Percentiles rank a stretch among this genome's conserved stretches.
phyloP scores from a whole-genome alignment of 192 early-diverging fungal species.

The Phycomyces blakesleeanus region DNA sequence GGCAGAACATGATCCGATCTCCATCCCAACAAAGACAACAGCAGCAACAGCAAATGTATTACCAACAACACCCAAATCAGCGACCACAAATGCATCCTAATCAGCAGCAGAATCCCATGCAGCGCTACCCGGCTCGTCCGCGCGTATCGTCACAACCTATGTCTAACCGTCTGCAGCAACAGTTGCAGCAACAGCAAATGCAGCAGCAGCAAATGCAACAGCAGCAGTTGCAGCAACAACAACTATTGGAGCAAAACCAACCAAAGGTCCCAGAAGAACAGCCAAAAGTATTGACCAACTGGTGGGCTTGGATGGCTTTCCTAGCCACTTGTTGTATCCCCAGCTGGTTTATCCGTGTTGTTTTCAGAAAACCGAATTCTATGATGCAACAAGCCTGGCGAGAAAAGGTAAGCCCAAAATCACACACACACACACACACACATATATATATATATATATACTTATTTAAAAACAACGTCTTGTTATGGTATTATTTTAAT shows the following conservation, averaged over 20 bases:
- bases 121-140: slow-evolving; percentile 6
- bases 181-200: slow-evolving; percentile 24
- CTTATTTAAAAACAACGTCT: background rate
- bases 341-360: slow-evolving; percentile 35
- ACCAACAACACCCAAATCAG: background rate
- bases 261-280: slow-evolving; percentile 15
- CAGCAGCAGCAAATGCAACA: slow-evolving; percentile 20
- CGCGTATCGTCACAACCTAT: slow-evolving; percentile 10
- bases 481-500: background rate
- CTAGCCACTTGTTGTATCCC: slow-evolving; percentile 49
- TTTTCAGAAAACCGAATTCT: slow-evolving; percentile 37
- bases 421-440: background rate
- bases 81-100: background rate
- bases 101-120: slow-evolving; percentile 14
- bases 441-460: no score
- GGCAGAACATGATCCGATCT: slow-evolving; percentile 41
- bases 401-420: slow-evolving; percentile 42
- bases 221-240: slow-evolving; percentile 9
- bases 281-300: slow-evolving; percentile 31
- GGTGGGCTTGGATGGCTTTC: slow-evolving; percentile 38
- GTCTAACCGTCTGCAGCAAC: slow-evolving; percentile 26
- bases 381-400: slow-evolving; percentile 52
- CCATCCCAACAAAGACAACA: slow-evolving; percentile 28
- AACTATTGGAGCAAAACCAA: slow-evolving; percentile 3
- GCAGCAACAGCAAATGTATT: background rate